Base-by-base conservation (phyloP, 2,329 filamentous ascomycete genomes). In the Colletotrichum costaricense region DNA sequence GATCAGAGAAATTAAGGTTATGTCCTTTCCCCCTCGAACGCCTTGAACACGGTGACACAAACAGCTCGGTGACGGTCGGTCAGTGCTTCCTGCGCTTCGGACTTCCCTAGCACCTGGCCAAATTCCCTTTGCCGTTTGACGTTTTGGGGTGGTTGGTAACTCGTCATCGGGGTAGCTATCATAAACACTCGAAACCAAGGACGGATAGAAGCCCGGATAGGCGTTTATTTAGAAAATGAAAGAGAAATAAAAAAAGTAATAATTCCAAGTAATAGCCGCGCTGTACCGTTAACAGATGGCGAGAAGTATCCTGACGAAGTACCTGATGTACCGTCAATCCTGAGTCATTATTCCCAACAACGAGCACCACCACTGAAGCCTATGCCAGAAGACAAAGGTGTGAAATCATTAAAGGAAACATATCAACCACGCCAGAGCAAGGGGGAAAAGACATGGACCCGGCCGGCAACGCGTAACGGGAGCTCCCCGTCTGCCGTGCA, bases 141-240 rank as follows among this genome's bases (percentile, higher is more conserved):
- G 8, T 49, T 49, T 6, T 24, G 35, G 38, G 35, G 11, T 46
- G 16, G 16, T 46, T 46, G 42, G 14, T n/a, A 7, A 19, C 49
- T 30, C 35, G 57, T 35, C 58, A 14, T 42, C 22, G 9, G 24
- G 30, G 6, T 46, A 59, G 64, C 69, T 42, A 30, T 64, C 66
- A 55, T 26, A 33, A 54, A 30, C 52, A 52, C 19, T 38, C 38
- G 38, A 52, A 68, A 52, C 52, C 16, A n/a, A 56, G 26, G 12
- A 22, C 70, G 67, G 70, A 42, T 24, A 38, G 70, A 73, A 73
- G 42, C 22, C 66, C 66, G 70, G 24, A 6, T n/a, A 66, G 24
- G 2, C 16, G 24, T 16, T 33, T 35, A 30, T 11, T 38, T 22
- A 11, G 22, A 19, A 22, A 30, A 30, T 38, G 24, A 22, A 7